Percentiles rank a stretch among this genome's conserved stretches.
phyloP scores from a whole-genome alignment of 345 rosid genomes.

The Leavenworthia alabamica region DNA sequence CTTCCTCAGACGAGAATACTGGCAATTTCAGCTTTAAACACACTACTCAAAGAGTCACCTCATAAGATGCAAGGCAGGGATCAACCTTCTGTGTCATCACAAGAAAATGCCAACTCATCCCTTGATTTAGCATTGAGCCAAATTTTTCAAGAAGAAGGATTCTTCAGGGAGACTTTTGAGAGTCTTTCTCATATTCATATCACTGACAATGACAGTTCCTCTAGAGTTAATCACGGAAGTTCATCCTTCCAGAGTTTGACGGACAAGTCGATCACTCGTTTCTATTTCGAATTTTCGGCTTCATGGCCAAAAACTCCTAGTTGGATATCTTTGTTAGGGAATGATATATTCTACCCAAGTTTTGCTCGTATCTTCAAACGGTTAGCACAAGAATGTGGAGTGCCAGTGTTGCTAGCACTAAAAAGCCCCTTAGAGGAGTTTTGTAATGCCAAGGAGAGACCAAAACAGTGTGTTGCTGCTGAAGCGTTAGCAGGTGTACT shows the following conservation, averaged over 20 bases:
- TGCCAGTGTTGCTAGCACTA: conserved; percentile 64
- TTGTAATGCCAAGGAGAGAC: conserved; percentile 80
- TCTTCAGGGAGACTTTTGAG: conserved; percentile 75
- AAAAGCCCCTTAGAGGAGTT: conserved; percentile 74
- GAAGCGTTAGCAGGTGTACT: conserved; percentile 92
- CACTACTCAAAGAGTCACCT: conserved; percentile 87
- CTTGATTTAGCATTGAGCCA: conserved; percentile 74
- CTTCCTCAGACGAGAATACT: conserved; percentile 99
- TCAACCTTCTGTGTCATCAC: conserved; percentile 28
- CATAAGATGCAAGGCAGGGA: conserved; percentile 58
- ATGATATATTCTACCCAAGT: conserved; percentile 81
- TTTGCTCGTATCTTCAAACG: conserved; percentile 96
- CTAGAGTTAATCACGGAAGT: conserved; percentile 73
- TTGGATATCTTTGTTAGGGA: conserved; percentile 91
- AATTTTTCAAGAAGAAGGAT: conserved; percentile 86
- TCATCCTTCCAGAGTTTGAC: conserved; percentile 83
- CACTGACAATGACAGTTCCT: conserved; percentile 62
- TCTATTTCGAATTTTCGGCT: conserved; percentile 91
- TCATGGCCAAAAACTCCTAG: conserved; percentile 99
- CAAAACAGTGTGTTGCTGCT: conserved; percentile 98
- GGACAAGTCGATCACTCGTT: conserved; percentile 90
- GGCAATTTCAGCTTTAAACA: conserved; percentile 93
- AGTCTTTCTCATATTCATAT: conserved; percentile 96
- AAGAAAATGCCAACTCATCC: conserved; percentile 49
- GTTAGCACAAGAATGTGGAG: conserved; percentile 88